Conservation (phyloP, 1,284 basidiomycete species). For the Gomphus bonarii region DNA sequence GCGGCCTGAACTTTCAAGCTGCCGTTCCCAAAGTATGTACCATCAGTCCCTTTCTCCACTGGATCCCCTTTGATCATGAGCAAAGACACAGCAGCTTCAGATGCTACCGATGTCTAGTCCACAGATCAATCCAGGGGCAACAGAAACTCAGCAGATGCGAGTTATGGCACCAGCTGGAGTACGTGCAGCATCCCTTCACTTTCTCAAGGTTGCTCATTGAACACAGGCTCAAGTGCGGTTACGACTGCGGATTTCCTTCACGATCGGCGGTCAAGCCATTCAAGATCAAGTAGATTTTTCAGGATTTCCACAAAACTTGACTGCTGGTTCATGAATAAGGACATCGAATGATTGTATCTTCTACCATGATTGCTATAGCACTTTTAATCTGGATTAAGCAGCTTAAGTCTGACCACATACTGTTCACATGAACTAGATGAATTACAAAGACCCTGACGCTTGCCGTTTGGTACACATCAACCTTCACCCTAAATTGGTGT, state of each 20-base stretch:
- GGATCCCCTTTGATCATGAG: not conserved
- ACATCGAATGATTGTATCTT: too few relatives aligned
- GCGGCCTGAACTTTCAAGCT: conserved; percentile 86
- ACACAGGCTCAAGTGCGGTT: conserved; percentile 73
- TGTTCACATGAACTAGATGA: too few relatives aligned
- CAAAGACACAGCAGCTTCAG: conserved; percentile 90
- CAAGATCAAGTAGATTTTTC: conserved; percentile 95
- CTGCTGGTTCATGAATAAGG: conserved; percentile 26
- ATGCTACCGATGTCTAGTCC: conserved; percentile 96
- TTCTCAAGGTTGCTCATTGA: not conserved
- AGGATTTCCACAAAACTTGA: conserved; percentile 79
- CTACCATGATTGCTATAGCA: too few relatives aligned
- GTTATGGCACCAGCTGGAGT: conserved; percentile 84
- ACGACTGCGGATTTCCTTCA: conserved; percentile 66
- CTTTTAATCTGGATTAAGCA: too few relatives aligned
- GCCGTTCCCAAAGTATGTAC: conserved; percentile 86
- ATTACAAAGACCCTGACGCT: too few relatives aligned
- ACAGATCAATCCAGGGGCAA: conserved; percentile 64
- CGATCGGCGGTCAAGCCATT: conserved; percentile 52
- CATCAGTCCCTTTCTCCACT: conserved; percentile 2
- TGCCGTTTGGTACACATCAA: too few relatives aligned
- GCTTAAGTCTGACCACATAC: too few relatives aligned
- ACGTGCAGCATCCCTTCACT: conserved; percentile 25
- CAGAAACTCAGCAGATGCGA: conserved; percentile 93
- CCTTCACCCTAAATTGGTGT: too few relatives aligned